Base-by-base conservation (phyloP, 768 basidiomycete species). In the Pleurotus pulmonarius region DNA sequence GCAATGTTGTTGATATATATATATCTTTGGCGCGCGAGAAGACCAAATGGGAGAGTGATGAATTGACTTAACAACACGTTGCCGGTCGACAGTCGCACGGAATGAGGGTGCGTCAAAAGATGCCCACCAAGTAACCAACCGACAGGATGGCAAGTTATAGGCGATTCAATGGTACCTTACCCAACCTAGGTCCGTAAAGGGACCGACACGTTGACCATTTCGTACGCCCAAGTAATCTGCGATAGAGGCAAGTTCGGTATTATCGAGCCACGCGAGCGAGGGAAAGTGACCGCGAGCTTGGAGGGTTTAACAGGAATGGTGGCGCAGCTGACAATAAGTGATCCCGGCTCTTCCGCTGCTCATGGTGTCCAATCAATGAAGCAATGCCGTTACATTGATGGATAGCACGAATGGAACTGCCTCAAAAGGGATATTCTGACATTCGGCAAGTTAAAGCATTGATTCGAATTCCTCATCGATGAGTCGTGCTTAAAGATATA, bases 251-350 rank as follows among this genome's bases (percentile, higher is more conserved):
- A 6, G 24, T 47, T 3, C 46, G n/a, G 39, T 13, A 41, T 16
- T 53, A 39, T 53, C 20, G 12, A 39, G 15, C 37, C 39, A 53
- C 51, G 39, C 51, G 51, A 53, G 51, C 15, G 39, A 53, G 37
- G 39, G 29, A 12, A 22, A 49, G 16, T 49, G 48, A 49, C 48
- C 38, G 48, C 48, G 15, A 49, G 39, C 51, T 40, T 38, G 51
- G 39, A 53, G 51, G 39, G 51, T 13, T n/a, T 52, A 40, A 34
- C 26, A 52, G 51, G 34, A 53, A 53, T 53, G 51, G 51, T 53
- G 51, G 51, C 51, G 51, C 51, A 53, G 51, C 38, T 53, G 51
- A 41, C 18, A 47, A 16, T 16, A 22, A 44, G 43, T 44, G 43
- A 44, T 44, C n/a, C 9, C 15, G n/a, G 20, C 43, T 22, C 7